Conservation (phyloP, 352 stramenopile genomes). For the Pythium inflatum region DNA sequence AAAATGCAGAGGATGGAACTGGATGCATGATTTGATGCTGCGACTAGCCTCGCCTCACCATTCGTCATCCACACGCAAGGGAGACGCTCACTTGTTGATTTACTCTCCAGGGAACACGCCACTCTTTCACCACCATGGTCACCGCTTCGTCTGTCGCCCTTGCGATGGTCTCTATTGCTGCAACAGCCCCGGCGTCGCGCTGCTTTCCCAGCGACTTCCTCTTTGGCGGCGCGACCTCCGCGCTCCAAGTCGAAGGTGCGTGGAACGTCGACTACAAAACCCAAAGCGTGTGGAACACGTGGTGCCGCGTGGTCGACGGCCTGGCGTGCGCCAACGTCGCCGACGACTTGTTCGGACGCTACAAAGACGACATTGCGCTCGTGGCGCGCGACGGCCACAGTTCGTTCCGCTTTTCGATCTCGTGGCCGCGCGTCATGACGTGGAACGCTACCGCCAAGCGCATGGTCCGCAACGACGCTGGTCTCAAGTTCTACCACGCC, state of each 20-base stretch:
- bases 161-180: too few species aligned
- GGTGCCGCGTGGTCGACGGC: constrained; percentile 67
- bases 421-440: constrained; percentile 92
- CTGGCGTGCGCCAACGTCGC: constrained; percentile 90
- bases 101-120: too few species aligned
- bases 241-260: constrained; percentile 95
- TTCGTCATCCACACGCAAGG: too few species aligned
- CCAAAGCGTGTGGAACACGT: constrained; percentile 94
- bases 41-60: too few species aligned
- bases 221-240: constrained; percentile 88
- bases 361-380: constrained; percentile 90
- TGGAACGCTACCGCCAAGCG: constrained; percentile 57
- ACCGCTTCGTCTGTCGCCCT: too few species aligned
- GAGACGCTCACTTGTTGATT: too few species aligned
- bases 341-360: constrained; percentile 94
- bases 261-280: constrained; percentile 80
- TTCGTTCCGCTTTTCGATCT: constrained; percentile 93
- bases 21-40: too few species aligned
- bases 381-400: constrained; percentile 92
- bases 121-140: too few species aligned
- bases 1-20: too few species aligned
- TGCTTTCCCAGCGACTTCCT: constrained; percentile 81
- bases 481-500: constrained; percentile 93
- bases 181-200: constrained; percentile 36
- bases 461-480: constrained; percentile 78